phyloP scores from a whole-genome alignment of 2,329 filamentous ascomycete species.

The Colletotrichum musicola region DNA sequence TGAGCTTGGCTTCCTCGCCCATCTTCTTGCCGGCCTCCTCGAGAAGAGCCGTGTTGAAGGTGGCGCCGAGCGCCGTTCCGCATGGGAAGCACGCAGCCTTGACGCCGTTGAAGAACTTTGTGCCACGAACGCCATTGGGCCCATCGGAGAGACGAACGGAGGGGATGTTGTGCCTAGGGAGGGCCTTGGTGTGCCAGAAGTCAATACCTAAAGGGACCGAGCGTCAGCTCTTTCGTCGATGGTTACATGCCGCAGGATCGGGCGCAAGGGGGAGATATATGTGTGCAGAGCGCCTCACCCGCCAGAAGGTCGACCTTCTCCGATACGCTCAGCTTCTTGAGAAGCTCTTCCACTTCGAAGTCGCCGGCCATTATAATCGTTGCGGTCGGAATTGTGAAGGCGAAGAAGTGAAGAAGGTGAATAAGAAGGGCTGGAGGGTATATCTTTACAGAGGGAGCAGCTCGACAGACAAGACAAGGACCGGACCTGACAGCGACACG shows the following conservation, averaged over 20 bases:
- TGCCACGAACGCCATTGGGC: conserved; percentile 77
- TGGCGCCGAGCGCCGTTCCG: conserved; percentile 68
- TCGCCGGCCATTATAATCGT: conserved; percentile 49
- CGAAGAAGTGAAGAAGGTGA: background rate
- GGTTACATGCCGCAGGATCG: no score
- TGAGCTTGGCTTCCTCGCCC: conserved; percentile 66
- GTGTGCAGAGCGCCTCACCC: conserved; percentile 48
- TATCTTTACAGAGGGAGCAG: conserved; percentile 8
- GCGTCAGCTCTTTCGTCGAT: background rate
- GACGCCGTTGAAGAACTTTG: conserved; percentile 75
- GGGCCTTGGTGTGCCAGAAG: conserved; percentile 76
- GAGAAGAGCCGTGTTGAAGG: conserved; percentile 67
- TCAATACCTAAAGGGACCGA: conserved; percentile 63
- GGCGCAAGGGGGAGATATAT: background rate
- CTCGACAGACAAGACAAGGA: background rate
- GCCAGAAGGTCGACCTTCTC: conserved; percentile 68
- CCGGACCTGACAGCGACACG: background rate
- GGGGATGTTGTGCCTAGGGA: conserved; percentile 72
- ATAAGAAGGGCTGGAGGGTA: background rate
- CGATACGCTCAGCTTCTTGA: conserved; percentile 64
- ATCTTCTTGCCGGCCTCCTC: conserved; percentile 64
- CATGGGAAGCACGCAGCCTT: conserved; percentile 73
- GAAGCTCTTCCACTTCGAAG: conserved; percentile 65
- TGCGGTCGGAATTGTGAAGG: background rate
- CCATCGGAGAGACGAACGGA: conserved; percentile 76